Evolutionary conservation across 2,329 filamentous ascomycete species (phyloP), one percentile per base, ranked within the genome.

Genomic region (Aspergillus novoparasiticus): DNA sequence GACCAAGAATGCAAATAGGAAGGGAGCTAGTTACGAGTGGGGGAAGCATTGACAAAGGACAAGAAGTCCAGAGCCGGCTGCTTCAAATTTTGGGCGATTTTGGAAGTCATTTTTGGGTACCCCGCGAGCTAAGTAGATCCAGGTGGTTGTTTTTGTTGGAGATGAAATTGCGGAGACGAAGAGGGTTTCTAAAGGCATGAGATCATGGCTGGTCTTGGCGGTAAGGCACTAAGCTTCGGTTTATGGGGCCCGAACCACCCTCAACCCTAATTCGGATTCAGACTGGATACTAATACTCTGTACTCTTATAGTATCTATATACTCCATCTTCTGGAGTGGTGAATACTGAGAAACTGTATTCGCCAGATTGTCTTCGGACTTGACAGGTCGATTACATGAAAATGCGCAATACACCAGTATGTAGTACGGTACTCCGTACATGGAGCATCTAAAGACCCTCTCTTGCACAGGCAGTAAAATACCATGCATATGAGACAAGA

Each of bases 41-140:
- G 95, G 63, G 94, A 97, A 67, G 90, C 91, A 80, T 97, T 96
- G 77, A 97, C 90, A 81, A 97, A 97, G 80, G 92, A 90, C 75
- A 97, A 81, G 79, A 97, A 97, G 83, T 96, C 92, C 80, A 90
- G 82, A 60, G 92, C 92, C 59, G 87, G 74, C 63, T 77, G 72
- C 59, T 78, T 66, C 59, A 69, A 48, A 59, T 70, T 68, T 60
- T 71, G 58, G 54, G 68, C 69, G 45, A 70, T 57, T 55, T 68
- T 76, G 28, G 73, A 71, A 63, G 75, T 72, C 69, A 73, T 78
- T 41, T 66, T 73, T 58, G 66, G 69, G 64, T 65, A 68, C 57
- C 65, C 51, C 64, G 63, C 43, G 64, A 61, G 56, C 59, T 61
- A 28, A 28, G 26, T 28, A 63, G 23, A 50, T 21, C 21, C 32